These are phyloP conservation scores for Phytophthora pistaciae DNA, from an alignment of 352 stramenopile genomes.

Conservation along the genomic window DNA sequence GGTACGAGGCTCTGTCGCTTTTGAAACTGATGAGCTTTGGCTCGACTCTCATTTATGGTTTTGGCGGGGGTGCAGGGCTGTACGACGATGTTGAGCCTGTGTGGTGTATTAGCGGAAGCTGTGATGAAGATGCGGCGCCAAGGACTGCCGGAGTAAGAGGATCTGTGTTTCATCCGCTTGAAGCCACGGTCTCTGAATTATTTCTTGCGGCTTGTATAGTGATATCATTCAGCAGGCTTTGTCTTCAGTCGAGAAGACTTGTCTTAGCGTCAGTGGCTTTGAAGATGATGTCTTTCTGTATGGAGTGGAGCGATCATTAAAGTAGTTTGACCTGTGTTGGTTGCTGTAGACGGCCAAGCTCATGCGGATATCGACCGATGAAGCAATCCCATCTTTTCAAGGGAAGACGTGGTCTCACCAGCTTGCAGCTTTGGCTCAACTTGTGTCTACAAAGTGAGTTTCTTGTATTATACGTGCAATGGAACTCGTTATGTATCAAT, in stretches of 20 bases:
- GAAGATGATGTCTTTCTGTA: not conserved
- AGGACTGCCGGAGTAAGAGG: conserved; percentile 21
- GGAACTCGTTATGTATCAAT: too few relatives aligned
- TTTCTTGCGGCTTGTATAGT: conserved; percentile 3
- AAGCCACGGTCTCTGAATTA: not conserved
- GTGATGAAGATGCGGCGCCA: conserved; percentile 19
- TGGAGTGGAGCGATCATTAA: not conserved
- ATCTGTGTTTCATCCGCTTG: not conserved
- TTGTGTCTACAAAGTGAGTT: conserved; percentile 18
- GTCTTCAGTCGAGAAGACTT: conserved; percentile 13
- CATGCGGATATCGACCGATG: conserved; percentile 28
- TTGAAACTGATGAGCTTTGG: not conserved
- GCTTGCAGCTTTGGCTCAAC: conserved; percentile 16
- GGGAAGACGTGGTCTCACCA: conserved; percentile 10
- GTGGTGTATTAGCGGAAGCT: conserved; percentile 27
- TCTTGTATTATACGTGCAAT: not conserved
- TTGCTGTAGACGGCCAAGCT: conserved; percentile 24
- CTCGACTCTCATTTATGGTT: not conserved
- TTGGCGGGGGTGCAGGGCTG: conserved; percentile 20
- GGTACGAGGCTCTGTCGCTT: conserved; percentile 5
- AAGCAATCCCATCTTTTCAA: conserved; percentile 24
- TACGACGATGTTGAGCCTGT: conserved; percentile 29
- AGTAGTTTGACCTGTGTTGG: not conserved
- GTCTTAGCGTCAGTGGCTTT: conserved; percentile 14
- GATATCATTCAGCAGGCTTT: conserved; percentile 26